These are phyloP conservation scores for Carex scoparia DNA, from an alignment of 176 grass and related monocot species.

Conservation along the genomic window DNA sequence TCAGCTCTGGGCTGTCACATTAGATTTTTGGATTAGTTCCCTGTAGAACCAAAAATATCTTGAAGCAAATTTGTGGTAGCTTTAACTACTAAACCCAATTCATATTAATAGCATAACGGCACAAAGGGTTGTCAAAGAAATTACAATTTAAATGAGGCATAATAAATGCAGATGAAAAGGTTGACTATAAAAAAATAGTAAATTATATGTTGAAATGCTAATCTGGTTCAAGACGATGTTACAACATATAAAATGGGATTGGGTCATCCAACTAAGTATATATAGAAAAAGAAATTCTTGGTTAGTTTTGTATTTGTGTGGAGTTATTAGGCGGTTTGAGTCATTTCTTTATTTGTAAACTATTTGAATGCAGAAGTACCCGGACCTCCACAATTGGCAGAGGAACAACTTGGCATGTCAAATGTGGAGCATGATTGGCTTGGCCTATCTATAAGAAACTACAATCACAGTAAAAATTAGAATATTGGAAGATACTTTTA, in stretches of 20 bases:
- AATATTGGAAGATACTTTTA: background rate
- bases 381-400: slow-evolving; percentile 20
- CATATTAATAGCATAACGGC: background rate
- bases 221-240: background rate
- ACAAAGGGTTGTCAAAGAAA: background rate
- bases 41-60: background rate
- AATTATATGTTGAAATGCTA: background rate
- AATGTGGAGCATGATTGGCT: slow-evolving; percentile 41
- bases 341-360: background rate
- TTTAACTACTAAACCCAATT: background rate
- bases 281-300: background rate
- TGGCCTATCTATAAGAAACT: slow-evolving; percentile 30
- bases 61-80: background rate
- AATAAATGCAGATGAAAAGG: background rate
- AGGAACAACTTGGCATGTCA: slow-evolving; percentile 32
- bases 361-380: slow-evolving; percentile 38
- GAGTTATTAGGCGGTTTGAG: background rate
- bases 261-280: background rate
- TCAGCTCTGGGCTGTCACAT: background rate
- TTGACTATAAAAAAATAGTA: background rate
- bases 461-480: slow-evolving; percentile 32
- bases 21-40: background rate
- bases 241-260: background rate
- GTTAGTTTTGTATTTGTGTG: background rate
- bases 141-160: background rate